Base-by-base conservation (phyloP, 2,329 filamentous ascomycete species). In the Diplodia scrobiculata region DNA sequence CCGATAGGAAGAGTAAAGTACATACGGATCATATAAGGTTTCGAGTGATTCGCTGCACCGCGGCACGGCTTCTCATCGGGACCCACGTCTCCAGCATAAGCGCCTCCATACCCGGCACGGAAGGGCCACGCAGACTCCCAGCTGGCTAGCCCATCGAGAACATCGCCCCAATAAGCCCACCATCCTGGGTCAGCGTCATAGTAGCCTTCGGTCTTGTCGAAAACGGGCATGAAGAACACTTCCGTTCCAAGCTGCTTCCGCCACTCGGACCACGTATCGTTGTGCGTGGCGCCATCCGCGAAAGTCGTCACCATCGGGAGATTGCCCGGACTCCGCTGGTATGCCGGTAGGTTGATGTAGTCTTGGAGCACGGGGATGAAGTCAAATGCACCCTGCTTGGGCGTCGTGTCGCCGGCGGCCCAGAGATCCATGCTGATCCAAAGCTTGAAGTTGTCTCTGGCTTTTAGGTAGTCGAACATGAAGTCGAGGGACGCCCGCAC, bases 111-210 rank as follows among this genome's bases (percentile, higher is more conserved):
- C 5, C 34, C 34, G 19, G 69, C 70, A 6, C 58, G 21, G 0
- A n/a, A 21, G 0, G 77, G 75, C 77, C 77, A 79, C 17, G 74
- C 69, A 3, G 74, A 72, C 69, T 79, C 77, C 77, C 77, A 79
- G 68, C 71, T 77, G 64, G 77, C 77, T 3, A 77, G 68, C 6
- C 77, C 76, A 63, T 79, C 76, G 17, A 79, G 60, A 1, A 72
- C 69, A 59, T 68, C 68, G 25, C 69, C 70, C 74, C 76, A 79
- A 32, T 70, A 70, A 32, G 70, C 60, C 67, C 73, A 73, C 68
- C 72, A 76, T 0, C 50, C 67, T 0, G 68, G 50, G 27, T 72
- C 69, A 60, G 72, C 66, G 53, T 68, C 70, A 62, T 77, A 78
- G 68, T 78, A 78, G 54, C 71, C 72, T 4, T 66, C 60, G 32